These are phyloP conservation scores for Posidonia oceanica DNA, from an alignment of 116 monocot species.

Conservation along the genomic window DNA sequence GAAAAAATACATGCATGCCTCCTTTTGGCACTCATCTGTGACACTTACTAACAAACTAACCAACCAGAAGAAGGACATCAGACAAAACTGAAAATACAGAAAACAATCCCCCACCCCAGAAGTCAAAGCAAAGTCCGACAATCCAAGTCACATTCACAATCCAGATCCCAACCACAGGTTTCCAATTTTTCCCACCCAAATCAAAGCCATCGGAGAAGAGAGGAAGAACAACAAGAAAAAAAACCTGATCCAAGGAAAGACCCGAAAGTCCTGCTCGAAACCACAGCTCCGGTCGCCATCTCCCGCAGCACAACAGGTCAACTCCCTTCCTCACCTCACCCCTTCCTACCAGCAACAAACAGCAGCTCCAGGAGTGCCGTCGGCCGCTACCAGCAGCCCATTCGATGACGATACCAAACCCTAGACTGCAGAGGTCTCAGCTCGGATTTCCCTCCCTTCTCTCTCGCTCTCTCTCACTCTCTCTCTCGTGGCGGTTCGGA, in stretches of 20 bases:
- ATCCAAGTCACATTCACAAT: background rate
- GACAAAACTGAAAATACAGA: too few species aligned
- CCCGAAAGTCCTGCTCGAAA: slow-evolving; percentile 13
- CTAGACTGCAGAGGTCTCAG: background rate
- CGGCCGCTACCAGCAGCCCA: too few species aligned
- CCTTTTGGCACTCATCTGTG: too few species aligned
- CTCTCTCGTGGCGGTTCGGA: background rate
- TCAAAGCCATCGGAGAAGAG: background rate
- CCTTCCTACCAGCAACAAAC: background rate
- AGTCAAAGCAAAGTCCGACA: background rate
- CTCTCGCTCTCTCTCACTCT: background rate
- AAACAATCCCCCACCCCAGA: too few species aligned
- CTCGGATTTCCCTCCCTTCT: background rate
- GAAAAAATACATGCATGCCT: too few species aligned
- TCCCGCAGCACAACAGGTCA: background rate
- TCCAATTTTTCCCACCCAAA: background rate
- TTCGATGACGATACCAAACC: background rate
- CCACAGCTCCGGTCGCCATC: slow-evolving; percentile 16
- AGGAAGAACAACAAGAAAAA: background rate
- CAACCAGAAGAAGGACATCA: too few species aligned
- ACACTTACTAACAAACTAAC: too few species aligned
- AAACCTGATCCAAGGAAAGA: slow-evolving; percentile 15
- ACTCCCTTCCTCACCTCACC: too few species aligned
- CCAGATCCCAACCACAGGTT: background rate
- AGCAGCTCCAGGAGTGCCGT: too few species aligned